Evolutionary conservation across 202 grass and related monocot species (phyloP), one percentile per base, ranked within the genome.

Genomic region (Saccharum hybrid): DNA sequence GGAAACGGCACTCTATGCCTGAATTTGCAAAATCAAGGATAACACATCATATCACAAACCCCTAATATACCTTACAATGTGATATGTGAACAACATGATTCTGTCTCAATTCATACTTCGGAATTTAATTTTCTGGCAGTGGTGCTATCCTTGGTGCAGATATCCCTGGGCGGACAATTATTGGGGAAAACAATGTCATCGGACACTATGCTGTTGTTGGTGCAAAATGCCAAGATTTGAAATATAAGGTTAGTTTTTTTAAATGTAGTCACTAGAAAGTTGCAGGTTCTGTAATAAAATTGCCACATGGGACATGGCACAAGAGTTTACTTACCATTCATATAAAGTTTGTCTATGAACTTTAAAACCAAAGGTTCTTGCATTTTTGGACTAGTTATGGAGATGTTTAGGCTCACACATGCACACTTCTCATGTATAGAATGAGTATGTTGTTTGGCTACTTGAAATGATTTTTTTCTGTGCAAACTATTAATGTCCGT

Each of bases 101-200:
- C 74, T 85, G 22, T 63, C 54, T 38, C 13, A 13, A 72, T 88
- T 90, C 22, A 83, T 72, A 19, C 33, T 71, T 19, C 66, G 49
- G 40, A 88, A 88, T 88, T 72, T 76, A 88, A 72, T 68, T 86
- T 84, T 85, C 67, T 85, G 83, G 87, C 89, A 96, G 93, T 94
- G 93, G 91, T 87, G 91, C 96, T 81, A 85, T 98, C 83, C 65
- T 98, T 87, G 96, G 96, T 88, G 87, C 93, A 78, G 90, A 96
- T 79, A 75, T 93, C 82, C 89, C 91, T 64, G 96, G 91, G 42
- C 74, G 19, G 16, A 96, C 93, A 79, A 63, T 88, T 68, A 90
- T 98, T 82, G 96, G 89, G 82, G 83, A 75, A 77, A 82, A 90
- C 75, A 98, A 94, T 94, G 67, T 90, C 56, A 84, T 98, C 28